These are phyloP conservation scores for Geranium brycei DNA, from an alignment of 345 rosid species.

Conservation along the genomic window DNA sequence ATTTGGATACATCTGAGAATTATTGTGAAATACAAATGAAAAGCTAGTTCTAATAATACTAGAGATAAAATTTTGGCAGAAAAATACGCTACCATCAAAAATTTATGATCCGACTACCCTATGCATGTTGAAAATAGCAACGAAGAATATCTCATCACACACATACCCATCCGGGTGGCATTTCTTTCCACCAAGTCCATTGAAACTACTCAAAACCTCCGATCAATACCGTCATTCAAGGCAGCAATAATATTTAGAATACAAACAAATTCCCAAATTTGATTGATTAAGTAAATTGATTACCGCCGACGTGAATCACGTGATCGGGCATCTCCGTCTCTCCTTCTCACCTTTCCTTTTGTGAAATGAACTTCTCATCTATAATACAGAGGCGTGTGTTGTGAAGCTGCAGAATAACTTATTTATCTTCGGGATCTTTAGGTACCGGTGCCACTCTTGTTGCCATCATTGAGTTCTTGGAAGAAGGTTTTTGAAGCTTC, in stretches of 20 bases:
- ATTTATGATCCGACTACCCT: not conserved
- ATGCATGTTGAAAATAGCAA: not conserved
- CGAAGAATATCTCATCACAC: not conserved
- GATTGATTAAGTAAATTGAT: slow-evolving; percentile 4
- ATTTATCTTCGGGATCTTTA: slow-evolving; percentile 14
- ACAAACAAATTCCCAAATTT: slow-evolving; percentile 5
- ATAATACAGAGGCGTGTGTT: not conserved
- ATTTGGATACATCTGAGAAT: too few species aligned
- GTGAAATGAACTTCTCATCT: slow-evolving; percentile 7
- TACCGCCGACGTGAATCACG: not conserved
- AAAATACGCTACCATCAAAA: not conserved
- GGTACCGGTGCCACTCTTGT: slow-evolving; percentile 18
- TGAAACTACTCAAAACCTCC: not conserved
- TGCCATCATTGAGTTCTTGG: slow-evolving; percentile 34
- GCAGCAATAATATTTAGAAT: slow-evolving; percentile 13
- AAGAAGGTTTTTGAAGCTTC: slow-evolving; percentile 72
- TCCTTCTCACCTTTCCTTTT: slow-evolving; percentile 5
- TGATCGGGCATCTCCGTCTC: not conserved
- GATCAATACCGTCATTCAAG: not conserved
- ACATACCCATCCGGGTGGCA: not conserved
- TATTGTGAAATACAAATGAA: too few species aligned
- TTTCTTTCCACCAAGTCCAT: not conserved
- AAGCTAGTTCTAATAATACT: too few species aligned
- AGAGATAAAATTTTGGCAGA: too few species aligned
- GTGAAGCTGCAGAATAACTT: slow-evolving; percentile 6